phyloP scores from a whole-genome alignment of 257 asterid species.

The Ligustrum vulgare region DNA sequence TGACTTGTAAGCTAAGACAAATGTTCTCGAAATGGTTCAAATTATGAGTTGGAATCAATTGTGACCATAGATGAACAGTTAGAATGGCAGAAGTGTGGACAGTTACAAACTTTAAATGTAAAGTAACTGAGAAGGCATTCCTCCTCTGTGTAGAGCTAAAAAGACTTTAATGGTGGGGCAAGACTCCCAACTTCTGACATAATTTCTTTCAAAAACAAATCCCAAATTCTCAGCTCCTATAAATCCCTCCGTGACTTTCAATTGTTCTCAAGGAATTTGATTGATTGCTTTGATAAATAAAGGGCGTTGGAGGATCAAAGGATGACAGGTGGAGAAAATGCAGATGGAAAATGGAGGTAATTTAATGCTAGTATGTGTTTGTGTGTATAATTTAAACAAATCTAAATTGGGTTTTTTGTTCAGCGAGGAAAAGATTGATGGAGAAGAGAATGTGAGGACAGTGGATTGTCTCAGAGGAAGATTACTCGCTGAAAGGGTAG shows the following conservation, averaged over 20 bases:
- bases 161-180: conserved; percentile 34
- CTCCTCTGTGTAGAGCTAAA: not conserved
- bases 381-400: not conserved
- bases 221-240: not conserved
- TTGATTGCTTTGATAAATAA: conserved; percentile 4
- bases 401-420: conserved; percentile 14
- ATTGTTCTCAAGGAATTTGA: conserved; percentile 1
- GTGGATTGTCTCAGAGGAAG: conserved; percentile 87
- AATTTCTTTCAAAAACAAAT: conserved; percentile 18
- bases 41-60: not conserved
- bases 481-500: conserved; percentile 76
- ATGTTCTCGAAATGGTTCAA: not conserved
- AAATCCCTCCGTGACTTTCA: conserved; percentile 8
- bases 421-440: conserved; percentile 46
- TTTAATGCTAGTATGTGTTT: not conserved
- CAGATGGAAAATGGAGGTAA: conserved; percentile 29
- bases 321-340: conserved; percentile 37
- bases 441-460: conserved; percentile 61
- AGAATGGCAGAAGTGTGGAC: not conserved
- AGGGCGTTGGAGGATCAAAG: conserved; percentile 3
- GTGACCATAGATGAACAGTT: conserved; percentile 22
- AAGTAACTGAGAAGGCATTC: conserved; percentile 15
- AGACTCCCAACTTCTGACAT: conserved; percentile 31
- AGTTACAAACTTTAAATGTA: conserved; percentile 25
- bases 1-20: not conserved